Evolutionary conservation across 208 protist species (phyloP), one percentile per base, ranked within the genome.

Genomic region (Crithidia thermophila): DNA sequence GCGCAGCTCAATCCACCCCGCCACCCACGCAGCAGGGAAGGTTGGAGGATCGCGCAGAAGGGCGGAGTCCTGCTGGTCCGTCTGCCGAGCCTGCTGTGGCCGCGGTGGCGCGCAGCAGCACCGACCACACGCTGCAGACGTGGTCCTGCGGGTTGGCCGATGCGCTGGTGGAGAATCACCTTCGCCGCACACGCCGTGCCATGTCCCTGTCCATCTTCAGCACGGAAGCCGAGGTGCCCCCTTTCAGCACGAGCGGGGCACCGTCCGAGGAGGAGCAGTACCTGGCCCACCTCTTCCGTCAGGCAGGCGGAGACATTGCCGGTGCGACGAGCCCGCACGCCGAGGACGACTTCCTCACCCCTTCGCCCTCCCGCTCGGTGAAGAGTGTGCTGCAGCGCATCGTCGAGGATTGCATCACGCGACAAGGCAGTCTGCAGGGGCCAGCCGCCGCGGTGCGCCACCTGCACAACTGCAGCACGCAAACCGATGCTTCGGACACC

Each of bases 131-230:
- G 11, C 43, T 73, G 60, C 67, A 61, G 51, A 76, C 60, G 18
- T 93, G 87, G 90, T 79, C 80, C 0, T 61, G 76, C 21, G 58
- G 79, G 0, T 46, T 95, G 36, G 79, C 83, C 0, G 90, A 95
- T 62, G 75, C 85, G 21, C 65, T 95, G 33, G 76, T 95, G 3
- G 87, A 93, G 60, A 86, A 92, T 69, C 90, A 95, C 70, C 74
- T 95, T n/a, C 82, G 87, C 10, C 76, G 79, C 36, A 93, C 87
- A 7, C 69, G 68, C 18, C 87, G 90, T 1, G 47, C 74, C 56
- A 87, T 95, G 72, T 88, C 87, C 6, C 70, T 94, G 7, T 85
- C 90, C 14, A 87, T 95, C 60, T 95, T 93, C 72, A 76, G 81
- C 40, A 86, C 81, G 6, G 90, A 95, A 62, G 90, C 84, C 30